These are phyloP conservation scores for Chenopodium suecicum DNA, from an alignment of 148 eudicot genomes.

Conservation along the genomic window DNA sequence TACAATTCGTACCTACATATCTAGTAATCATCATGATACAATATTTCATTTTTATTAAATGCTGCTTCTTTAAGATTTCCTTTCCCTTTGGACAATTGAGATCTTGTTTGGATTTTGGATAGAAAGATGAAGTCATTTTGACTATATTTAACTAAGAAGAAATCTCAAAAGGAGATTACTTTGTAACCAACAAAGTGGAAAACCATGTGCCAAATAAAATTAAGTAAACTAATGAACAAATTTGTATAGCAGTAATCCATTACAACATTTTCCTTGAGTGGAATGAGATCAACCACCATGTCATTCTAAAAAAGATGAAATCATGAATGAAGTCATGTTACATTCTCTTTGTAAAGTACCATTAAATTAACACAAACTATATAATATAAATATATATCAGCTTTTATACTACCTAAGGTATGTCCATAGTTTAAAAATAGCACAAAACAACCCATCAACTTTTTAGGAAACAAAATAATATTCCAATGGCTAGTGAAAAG, in stretches of 20 bases:
- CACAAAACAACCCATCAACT: too few species aligned
- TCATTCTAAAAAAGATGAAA: conserved; percentile 4
- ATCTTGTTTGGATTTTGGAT: background rate
- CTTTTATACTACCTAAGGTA: too few species aligned
- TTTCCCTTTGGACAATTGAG: background rate
- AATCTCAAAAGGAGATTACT: background rate
- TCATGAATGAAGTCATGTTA: conserved; percentile 16
- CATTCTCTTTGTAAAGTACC: background rate
- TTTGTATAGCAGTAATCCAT: background rate
- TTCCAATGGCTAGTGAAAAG: background rate
- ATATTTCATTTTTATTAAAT: too few species aligned
- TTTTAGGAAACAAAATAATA: background rate
- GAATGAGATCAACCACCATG: conserved; percentile 7
- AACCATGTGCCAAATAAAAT: background rate
- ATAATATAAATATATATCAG: background rate
- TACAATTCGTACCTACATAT: background rate
- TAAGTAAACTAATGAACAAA: background rate
- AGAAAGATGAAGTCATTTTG: background rate
- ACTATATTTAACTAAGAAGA: background rate
- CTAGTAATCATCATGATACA: background rate
- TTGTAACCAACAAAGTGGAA: conserved; percentile 2
- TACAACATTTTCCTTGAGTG: background rate
- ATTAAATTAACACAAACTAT: background rate
- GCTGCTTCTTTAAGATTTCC: too few species aligned
- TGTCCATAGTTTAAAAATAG: background rate